Base-by-base conservation (phyloP, 768 basidiomycete species). In the Xerocomellus dryophilus region DNA sequence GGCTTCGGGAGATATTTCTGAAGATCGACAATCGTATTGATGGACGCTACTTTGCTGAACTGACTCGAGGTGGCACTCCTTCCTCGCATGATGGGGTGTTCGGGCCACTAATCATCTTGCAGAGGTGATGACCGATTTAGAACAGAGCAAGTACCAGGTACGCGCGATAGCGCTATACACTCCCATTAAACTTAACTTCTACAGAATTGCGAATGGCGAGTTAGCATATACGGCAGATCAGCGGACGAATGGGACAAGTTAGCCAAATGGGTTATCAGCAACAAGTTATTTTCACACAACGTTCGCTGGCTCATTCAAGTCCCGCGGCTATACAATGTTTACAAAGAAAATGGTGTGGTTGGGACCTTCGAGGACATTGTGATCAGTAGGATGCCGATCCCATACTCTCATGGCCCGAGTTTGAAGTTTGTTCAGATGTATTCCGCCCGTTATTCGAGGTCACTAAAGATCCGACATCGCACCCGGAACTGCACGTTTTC, bases 101-200 rank as follows among this genome's bases (percentile, higher is more conserved):
- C 7, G 3, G 20, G 38, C 45, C 35, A 20, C 15, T 50, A 21
- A 61, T 56, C 7, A 23, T 32, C 42, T 29, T 15, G 21, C 66
- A 98, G 97, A 99, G 79, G 77, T 98, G 39, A 98, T 98, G 83
- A 88, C 78, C n/a, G 97, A 99, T 83, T 71, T 98, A 29, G 93
- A 98, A 68, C 93, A 97, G 68, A 94, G 90, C 76, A 99, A 99
- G 72, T 99, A 99, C 65, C 97, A 98, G 79, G 91, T 90, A 69
- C 43, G 71, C 35, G 21, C 25, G 15, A 36, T 20, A 31, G 14
- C 9, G 5, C 5, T 12, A 11, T 35, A 7, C 38, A 29, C 18
- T 47, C 20, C 21, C 17, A 34, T 44, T 21, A n/a, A 23, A 43
- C 36, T 51, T 38, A 50, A 18, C 43, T 42, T 32, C 29, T 25